Conservation (phyloP, 176 grass and related monocot species). For the Poa annua region DNA sequence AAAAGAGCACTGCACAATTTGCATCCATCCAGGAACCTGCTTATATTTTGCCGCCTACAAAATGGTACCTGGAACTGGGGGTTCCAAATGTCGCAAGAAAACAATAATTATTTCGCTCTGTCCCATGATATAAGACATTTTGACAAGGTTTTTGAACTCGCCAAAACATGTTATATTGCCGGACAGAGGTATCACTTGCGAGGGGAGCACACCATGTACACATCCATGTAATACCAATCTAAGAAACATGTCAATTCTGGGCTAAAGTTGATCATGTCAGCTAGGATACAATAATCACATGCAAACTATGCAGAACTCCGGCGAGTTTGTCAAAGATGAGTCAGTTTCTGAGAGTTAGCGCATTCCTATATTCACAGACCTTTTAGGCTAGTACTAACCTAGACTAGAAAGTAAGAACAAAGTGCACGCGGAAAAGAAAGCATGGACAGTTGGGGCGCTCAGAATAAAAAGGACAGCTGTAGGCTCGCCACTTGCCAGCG, state of each 20-base stretch:
- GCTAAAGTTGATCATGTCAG: background rate
- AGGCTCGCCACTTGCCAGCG: background rate
- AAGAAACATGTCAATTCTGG: background rate
- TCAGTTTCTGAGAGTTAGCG: conserved; percentile 13
- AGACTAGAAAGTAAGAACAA: background rate
- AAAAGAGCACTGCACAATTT: too few species aligned
- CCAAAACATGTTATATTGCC: too few species aligned
- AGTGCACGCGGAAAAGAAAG: background rate
- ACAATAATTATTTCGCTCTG: too few species aligned
- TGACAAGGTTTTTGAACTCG: too few species aligned
- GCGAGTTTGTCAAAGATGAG: background rate
- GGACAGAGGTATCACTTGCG: too few species aligned
- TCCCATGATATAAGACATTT: too few species aligned
- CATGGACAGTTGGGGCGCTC: conserved; percentile 6
- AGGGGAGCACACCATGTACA: too few species aligned
- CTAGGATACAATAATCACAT: conserved; percentile 22
- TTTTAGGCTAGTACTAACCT: background rate
- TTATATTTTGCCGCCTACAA: too few species aligned
- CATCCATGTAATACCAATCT: conserved; percentile 12
- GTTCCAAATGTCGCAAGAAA: too few species aligned
- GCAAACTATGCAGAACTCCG: background rate
- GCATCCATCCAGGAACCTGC: too few species aligned
- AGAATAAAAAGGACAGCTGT: background rate
- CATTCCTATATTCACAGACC: conserved; percentile 38
- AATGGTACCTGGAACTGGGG: too few species aligned